Conservation (phyloP, 2,329 filamentous ascomycete genomes). For the Aspergillus calidoustus region DNA sequence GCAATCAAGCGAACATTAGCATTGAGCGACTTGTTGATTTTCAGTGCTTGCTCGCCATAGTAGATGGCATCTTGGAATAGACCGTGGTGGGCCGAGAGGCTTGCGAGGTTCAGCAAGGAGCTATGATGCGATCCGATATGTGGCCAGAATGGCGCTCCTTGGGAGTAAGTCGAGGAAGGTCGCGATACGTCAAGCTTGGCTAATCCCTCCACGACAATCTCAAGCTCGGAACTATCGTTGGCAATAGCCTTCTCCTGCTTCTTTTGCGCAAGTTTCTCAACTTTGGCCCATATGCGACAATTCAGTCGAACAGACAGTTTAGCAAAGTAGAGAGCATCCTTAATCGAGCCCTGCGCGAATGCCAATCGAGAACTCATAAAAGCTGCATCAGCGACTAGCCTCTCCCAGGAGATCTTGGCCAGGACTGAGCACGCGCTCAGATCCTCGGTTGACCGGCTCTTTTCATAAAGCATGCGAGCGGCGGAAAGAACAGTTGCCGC, state of each 20-base stretch:
- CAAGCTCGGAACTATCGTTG: conserved; percentile 36
- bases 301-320: conserved; percentile 56
- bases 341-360: conserved; percentile 58
- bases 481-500: conserved; percentile 47
- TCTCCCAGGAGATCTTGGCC: conserved; percentile 53
- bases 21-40: conserved; percentile 71
- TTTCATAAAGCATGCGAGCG: conserved; percentile 39
- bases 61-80: conserved; percentile 87
- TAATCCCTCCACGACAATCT: conserved; percentile 43
- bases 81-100: conserved; percentile 80
- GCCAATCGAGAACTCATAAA: conserved; percentile 69
- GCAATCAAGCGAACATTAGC: conserved; percentile 60
- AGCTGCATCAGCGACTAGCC: conserved; percentile 62
- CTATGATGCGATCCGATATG: conserved; percentile 75
- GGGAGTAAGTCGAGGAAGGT: conserved; percentile 51
- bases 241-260: conserved; percentile 37
- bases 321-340: conserved; percentile 53
- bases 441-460: conserved; percentile 34
- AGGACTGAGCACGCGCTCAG: conserved; percentile 41
- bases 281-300: conserved; percentile 55
- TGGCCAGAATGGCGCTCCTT: conserved; percentile 76
- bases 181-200: conserved; percentile 46
- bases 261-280: conserved; percentile 50
- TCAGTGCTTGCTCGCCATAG: conserved; percentile 82
- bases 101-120: conserved; percentile 73